Evolutionary conservation across 106 monocot genomes (phyloP).

Genomic region (Hemerocallis citrina): DNA sequence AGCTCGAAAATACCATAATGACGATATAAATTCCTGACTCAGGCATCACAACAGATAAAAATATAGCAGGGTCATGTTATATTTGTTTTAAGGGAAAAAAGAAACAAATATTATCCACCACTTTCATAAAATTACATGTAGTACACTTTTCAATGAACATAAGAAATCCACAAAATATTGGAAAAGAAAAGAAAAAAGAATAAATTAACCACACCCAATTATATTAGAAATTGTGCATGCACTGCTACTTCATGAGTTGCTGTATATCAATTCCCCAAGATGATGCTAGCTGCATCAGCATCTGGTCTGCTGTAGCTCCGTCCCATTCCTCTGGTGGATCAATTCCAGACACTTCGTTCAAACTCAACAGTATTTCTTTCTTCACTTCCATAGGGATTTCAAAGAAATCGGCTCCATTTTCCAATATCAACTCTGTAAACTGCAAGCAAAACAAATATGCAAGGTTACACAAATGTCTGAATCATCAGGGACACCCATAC

Average conservation of each 20-base stretch:
- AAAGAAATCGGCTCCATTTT: conserved; percentile 47
- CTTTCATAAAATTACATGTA: conserved; percentile 3
- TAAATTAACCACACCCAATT: conserved; percentile 4
- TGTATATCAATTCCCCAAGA: conserved; percentile 64
- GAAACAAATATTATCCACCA: not conserved
- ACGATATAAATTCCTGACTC: too few species aligned
- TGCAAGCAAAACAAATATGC: conserved; percentile 11
- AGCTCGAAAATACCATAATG: too few species aligned
- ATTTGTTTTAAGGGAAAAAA: conserved; percentile 3
- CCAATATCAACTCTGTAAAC: conserved; percentile 48
- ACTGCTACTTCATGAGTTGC: conserved; percentile 40
- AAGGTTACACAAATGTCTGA: not conserved
- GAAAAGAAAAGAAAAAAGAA: not conserved
- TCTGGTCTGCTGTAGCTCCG: conserved; percentile 33
- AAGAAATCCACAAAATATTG: conserved; percentile 6
- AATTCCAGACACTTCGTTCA: conserved; percentile 38
- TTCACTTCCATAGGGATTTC: conserved; percentile 39
- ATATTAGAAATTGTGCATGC: not conserved
- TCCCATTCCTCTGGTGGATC: conserved; percentile 67
- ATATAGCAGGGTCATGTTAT: too few species aligned
- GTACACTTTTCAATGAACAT: conserved; percentile 4
- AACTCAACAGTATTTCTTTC: conserved; percentile 45
- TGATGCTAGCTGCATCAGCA: conserved; percentile 56
- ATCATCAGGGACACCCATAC: too few species aligned
- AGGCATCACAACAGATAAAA: too few species aligned